Evolutionary conservation across 2,329 filamentous ascomycete species (phyloP), one percentile per base, ranked within the genome.

Genomic region (Pseudogymnoascus sp.): DNA sequence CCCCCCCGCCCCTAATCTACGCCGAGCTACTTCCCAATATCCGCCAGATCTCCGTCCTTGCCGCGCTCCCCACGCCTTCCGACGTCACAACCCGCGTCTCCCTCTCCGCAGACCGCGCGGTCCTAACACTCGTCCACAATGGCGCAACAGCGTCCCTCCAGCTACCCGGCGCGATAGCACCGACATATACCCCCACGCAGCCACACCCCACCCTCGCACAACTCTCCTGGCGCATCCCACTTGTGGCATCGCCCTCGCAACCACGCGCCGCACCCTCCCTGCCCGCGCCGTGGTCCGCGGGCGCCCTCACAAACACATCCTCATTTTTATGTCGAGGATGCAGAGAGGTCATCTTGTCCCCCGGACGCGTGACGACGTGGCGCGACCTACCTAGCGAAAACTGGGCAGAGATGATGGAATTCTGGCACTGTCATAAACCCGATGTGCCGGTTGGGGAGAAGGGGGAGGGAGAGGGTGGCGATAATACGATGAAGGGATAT

Each of bases 371-470:
- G 7, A 77, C 75, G 40, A 75, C 77, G 38, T 99, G 95, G 93
- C 96, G 93, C 76, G 92, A 99, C 72, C 78, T 99, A 17, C 95
- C 95, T 0, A 96, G 92, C 72, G 92, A 96, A 70, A 93, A 96
- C 71, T 99, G 95, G 95, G 96, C 95, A 0, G 95, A 99, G 77
- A 96, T 99, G 93, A 99, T 99, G 95, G 96, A 99, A 75, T 96
- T 99, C 69, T 99, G 95, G 95, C 96, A 99, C 75, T 99, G 95
- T 72, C 95, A 99, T 75, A 97, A 97, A 75, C 95, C 96, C 40
- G 82, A 87, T 65, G 79, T 86, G 63, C 79, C 85, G 65, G 23
- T 37, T 1, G 72, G 61, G 9, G 66, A 70, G 62, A 63, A 64
- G 61, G 65, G 64, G 42, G 62, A 70, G 17, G 62, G 67, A 26